Percentiles rank a stretch among this genome's conserved stretches.
These are phyloP conservation scores for Brassica balearica DNA, from an alignment of 441 rosid species.

Conservation along the genomic window DNA sequence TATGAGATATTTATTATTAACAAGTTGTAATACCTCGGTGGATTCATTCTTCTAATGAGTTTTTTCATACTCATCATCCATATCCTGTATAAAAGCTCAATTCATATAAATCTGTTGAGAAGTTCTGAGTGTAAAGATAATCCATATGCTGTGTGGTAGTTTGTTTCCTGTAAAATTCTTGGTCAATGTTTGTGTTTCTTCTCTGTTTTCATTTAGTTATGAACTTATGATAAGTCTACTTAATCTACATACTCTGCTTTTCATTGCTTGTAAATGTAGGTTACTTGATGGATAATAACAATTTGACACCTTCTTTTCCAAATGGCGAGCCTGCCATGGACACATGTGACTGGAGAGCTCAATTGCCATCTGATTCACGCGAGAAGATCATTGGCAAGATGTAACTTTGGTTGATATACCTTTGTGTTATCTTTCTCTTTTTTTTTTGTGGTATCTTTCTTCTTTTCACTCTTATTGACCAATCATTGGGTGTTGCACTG, in stretches of 20 bases:
- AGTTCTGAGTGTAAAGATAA: background rate
- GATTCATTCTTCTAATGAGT: background rate
- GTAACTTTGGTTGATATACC: constrained; percentile 38
- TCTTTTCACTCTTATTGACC: background rate
- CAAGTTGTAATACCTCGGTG: background rate
- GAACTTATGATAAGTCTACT: background rate
- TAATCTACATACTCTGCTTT: background rate
- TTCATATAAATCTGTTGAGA: background rate
- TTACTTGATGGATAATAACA: background rate
- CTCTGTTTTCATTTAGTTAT: background rate
- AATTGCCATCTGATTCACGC: constrained; percentile 55
- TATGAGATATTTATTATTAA: background rate
- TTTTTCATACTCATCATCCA: background rate
- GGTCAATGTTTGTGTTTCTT: background rate
- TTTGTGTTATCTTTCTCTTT: background rate
- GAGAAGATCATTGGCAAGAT: constrained; percentile 66
- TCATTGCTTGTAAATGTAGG: background rate
- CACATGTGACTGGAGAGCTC: constrained; percentile 65
- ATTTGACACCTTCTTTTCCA: background rate
- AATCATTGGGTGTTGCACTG: background rate
- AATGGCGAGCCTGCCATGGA: constrained; percentile 49
- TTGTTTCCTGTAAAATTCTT: background rate
- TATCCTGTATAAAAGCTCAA: background rate
- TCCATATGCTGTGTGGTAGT: background rate
- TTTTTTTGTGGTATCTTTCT: no score